Evolutionary conservation across 805 yeast genomes (phyloP).

Genomic region (Candida nemodendra): DNA sequence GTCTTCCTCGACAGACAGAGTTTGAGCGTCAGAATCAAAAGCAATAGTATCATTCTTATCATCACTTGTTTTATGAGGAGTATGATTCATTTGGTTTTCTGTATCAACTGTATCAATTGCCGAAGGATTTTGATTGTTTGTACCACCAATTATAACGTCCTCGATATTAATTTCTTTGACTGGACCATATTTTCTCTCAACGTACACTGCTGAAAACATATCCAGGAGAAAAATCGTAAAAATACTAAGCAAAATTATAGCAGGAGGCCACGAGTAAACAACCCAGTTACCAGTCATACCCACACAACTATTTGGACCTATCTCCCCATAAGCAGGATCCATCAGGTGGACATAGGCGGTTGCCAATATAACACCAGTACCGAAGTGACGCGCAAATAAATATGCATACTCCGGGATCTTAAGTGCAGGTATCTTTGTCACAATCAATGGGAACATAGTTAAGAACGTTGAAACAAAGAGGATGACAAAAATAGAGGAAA

Average conservation of each 20-base stretch:
- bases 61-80: conserved; percentile 33
- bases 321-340: conserved; percentile 60
- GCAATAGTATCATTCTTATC: conserved; percentile 32
- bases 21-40: conserved; percentile 7
- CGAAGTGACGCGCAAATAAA: conserved; percentile 77
- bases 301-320: conserved; percentile 47
- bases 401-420: conserved; percentile 56
- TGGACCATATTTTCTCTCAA: conserved; percentile 33
- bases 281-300: conserved; percentile 59
- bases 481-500: conserved; percentile 61
- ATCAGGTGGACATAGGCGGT: conserved; percentile 73
- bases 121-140: conserved; percentile 49
- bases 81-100: conserved; percentile 19
- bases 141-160: conserved; percentile 24
- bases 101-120: conserved; percentile 31
- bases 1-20: conserved; percentile 25
- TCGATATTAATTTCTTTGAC: conserved; percentile 30
- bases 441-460: conserved; percentile 53
- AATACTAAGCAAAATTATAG: conserved; percentile 44
- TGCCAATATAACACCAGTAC: conserved; percentile 79
- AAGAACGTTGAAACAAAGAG: conserved; percentile 54
- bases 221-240: conserved; percentile 47
- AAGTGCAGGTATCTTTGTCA: conserved; percentile 51
- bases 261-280: conserved; percentile 50
- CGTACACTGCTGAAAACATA: conserved; percentile 39